Base-by-base conservation (phyloP, 371 early-diverging fungal species). In the Actinomortierella wolfii region DNA sequence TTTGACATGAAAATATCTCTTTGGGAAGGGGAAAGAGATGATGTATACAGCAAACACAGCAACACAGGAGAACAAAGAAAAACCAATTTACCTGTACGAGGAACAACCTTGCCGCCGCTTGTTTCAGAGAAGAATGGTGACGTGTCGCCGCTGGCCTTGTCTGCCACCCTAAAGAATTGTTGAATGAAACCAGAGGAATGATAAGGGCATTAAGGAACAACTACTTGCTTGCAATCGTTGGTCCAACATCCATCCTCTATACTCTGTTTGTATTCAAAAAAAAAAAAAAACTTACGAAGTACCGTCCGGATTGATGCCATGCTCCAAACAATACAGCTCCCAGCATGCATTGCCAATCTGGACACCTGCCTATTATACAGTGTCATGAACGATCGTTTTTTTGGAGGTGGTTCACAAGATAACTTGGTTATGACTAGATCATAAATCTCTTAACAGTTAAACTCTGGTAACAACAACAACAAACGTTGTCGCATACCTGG, bases 261-360 rank as follows among this genome's bases (percentile, higher is more conserved):
- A 40, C 54, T 62, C 18, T 54, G 53, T 47, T 85, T 88, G 51
- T 85, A 81, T 20, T 45, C 41, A 8, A 41, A 11, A 8, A 41
- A 49, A 48, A 59, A 51, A 15, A 46, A 28, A 9, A 4, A 34
- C 73, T 58, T 73, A 78, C 86, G 66, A 23, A 1, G 50, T 84
- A 64, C 97, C 97, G 79, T 95, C 94, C 62, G 96, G 94, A 46
- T 86, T 81, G 71, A 96, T 94, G 53, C 94, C 94, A 81, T 98
- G 98, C 80, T 98, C 98, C 64, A 92, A 83, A 76, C 97, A 98
- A 82, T 97, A 97, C 64, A 97, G 85, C 79, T 97, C 98, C 98
- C 98, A 97, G 81, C 96, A 96, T 76, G 97, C 93, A 84, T 97
- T 97, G 81, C 98, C 98, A 59, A 97, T 97, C 78, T 97, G 98